These are phyloP conservation scores for Bauhinia variegata DNA, from an alignment of 306 rosid genomes.

Conservation along the genomic window DNA sequence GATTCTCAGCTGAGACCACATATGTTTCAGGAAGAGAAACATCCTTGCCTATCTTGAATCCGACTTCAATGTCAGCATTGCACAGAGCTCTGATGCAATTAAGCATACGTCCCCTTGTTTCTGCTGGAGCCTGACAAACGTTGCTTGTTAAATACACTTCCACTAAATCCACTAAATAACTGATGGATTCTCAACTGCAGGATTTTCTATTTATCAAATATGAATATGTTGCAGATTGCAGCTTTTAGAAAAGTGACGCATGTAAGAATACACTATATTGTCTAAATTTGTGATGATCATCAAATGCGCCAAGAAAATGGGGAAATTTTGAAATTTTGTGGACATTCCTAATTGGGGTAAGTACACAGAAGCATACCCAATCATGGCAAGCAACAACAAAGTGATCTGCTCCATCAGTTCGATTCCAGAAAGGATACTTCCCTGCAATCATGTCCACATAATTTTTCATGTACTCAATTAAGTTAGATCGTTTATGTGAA, in stretches of 20 bases:
- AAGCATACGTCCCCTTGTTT: slow-evolving; percentile 67
- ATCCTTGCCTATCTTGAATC: slow-evolving; percentile 89
- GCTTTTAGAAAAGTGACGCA: background rate
- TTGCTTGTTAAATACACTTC: slow-evolving; percentile 45
- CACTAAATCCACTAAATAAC: slow-evolving; percentile 20
- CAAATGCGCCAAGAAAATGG: slow-evolving; percentile 15
- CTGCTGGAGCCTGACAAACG: slow-evolving; percentile 82
- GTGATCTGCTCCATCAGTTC: slow-evolving; percentile 90
- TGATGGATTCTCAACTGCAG: background rate
- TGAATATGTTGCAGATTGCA: background rate
- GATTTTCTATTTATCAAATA: background rate
- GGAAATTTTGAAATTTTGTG: background rate
- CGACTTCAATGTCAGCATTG: slow-evolving; percentile 84
- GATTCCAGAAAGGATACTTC: slow-evolving; percentile 86
- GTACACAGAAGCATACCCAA: slow-evolving; percentile 69
- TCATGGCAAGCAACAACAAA: slow-evolving; percentile 98
- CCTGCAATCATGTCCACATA: slow-evolving; percentile 58
- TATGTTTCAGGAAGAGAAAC: slow-evolving; percentile 91
- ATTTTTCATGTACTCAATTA: slow-evolving; percentile 64
- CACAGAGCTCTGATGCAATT: slow-evolving; percentile 86
- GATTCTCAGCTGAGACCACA: slow-evolving; percentile 56
- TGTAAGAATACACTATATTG: background rate
- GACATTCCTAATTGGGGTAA: slow-evolving; percentile 10
- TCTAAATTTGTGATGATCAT: background rate
- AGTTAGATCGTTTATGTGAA: slow-evolving; percentile 71